phyloP scores from a whole-genome alignment of 495 filamentous ascomycete genomes.

The Talaromyces ruber region DNA sequence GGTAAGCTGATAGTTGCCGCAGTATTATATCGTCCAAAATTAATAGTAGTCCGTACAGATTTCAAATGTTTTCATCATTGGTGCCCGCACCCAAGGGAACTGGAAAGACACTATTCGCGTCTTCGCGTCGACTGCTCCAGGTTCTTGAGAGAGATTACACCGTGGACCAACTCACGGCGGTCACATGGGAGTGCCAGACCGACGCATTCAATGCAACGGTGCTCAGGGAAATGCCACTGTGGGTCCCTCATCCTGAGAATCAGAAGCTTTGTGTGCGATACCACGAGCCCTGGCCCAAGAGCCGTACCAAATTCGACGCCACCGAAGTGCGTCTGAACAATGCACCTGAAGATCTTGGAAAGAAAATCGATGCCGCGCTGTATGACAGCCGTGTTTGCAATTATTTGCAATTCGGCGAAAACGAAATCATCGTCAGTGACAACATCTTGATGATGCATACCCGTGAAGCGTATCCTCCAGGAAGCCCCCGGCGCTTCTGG shows the following conservation, averaged over 20 bases:
- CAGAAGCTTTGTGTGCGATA: slow-evolving; percentile 39
- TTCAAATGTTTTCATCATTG: slow-evolving; percentile 44
- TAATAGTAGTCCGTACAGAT: slow-evolving; percentile 19
- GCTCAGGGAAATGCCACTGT: not conserved
- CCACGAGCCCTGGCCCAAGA: slow-evolving; percentile 45
- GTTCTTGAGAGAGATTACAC: not conserved
- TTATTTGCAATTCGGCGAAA: slow-evolving; percentile 10
- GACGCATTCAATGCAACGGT: not conserved
- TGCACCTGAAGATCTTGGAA: slow-evolving; percentile 6
- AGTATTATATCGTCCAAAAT: not conserved
- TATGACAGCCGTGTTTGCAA: slow-evolving; percentile 41
- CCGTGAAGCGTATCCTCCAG: slow-evolving; percentile 18
- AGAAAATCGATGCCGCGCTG: slow-evolving; percentile 27
- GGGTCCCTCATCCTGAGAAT: slow-evolving; percentile 26
- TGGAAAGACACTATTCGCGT: slow-evolving; percentile 40
- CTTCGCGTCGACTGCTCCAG: slow-evolving; percentile 9
- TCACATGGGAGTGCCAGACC: not conserved
- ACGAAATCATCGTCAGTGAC: slow-evolving; percentile 35
- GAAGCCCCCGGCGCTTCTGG: slow-evolving; percentile 25
- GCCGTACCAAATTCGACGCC: slow-evolving; percentile 39
- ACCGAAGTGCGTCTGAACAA: slow-evolving; percentile 33
- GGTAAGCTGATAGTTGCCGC: not conserved
- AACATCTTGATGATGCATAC: slow-evolving; percentile 34
- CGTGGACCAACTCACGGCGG: not conserved
- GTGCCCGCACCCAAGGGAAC: slow-evolving; percentile 36